phyloP scores from a whole-genome alignment of 768 basidiomycete genomes.

The Lentinula aciculospora region DNA sequence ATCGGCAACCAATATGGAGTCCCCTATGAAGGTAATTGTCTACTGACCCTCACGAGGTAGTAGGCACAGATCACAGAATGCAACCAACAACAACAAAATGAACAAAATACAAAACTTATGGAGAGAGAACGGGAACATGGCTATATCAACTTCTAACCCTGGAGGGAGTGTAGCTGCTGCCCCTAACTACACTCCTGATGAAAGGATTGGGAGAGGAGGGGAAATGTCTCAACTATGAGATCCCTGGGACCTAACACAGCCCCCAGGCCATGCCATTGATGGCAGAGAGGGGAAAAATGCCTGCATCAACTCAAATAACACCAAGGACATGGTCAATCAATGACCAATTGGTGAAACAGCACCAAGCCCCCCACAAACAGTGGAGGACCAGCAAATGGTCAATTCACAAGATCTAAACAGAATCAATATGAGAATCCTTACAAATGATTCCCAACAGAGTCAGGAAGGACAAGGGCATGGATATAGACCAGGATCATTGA shows the following conservation, averaged over 20 bases:
- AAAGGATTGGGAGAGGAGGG: not conserved
- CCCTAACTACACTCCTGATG: not conserved
- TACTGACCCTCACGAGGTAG: not conserved
- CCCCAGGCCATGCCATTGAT: not conserved
- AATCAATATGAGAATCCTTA: too few species aligned
- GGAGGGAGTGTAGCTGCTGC: not conserved
- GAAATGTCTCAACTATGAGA: not conserved
- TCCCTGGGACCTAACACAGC: too few species aligned
- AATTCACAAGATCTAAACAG: too few species aligned
- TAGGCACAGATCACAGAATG: not conserved
- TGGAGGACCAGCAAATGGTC: too few species aligned
- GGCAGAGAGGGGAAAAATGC: not conserved
- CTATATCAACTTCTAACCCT: not conserved
- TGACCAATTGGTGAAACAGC: not conserved
- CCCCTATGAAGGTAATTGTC: not conserved
- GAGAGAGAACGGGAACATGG: not conserved
- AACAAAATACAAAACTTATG: not conserved
- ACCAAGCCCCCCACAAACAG: not conserved
- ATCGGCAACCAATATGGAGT: not conserved
- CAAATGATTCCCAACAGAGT: not conserved
- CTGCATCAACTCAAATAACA: not conserved
- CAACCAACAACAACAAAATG: not conserved
- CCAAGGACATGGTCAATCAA: not conserved
- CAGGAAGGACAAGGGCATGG: too few species aligned
- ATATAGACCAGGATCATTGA: too few species aligned